Conservation (phyloP, 1,139 yeast species). For the Pichia sp. region DNA sequence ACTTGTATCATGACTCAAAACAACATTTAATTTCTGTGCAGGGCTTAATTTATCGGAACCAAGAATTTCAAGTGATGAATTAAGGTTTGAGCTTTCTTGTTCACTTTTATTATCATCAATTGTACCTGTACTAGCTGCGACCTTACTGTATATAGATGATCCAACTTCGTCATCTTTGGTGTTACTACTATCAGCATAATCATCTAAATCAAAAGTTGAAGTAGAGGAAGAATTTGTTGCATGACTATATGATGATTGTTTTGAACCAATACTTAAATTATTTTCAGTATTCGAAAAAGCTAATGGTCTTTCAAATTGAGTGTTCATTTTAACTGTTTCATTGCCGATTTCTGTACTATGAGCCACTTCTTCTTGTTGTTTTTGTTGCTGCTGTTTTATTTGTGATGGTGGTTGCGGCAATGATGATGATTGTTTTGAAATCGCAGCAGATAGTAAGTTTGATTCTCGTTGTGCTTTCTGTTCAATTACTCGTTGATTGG, state of each 20-base stretch:
- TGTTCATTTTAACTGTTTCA: neutral
- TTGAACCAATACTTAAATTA: neutral
- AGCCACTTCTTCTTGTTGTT: neutral
- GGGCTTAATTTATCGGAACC: slow-evolving; percentile 3
- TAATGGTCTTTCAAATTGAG: neutral
- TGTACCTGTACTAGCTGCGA: neutral
- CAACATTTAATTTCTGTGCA: slow-evolving; percentile 8
- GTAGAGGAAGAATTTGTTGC: slow-evolving; percentile 2
- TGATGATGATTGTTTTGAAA: neutral
- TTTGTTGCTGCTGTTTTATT: neutral
- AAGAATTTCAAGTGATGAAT: neutral
- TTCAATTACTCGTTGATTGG: neutral
- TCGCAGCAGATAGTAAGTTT: neutral
- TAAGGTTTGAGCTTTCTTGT: neutral
- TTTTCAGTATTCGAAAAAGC: neutral
- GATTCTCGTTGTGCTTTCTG: neutral
- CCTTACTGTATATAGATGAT: slow-evolving; percentile 5
- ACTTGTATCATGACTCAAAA: slow-evolving; percentile 1
- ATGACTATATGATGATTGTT: neutral
- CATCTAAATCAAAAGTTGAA: slow-evolving; percentile 16
- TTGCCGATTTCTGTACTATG: too few species aligned
- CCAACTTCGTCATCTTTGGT: slow-evolving; percentile 1
- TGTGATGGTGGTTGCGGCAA: neutral
- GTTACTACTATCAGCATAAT: slow-evolving; percentile 9
- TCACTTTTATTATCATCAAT: neutral